Evolutionary conservation across 2,329 filamentous ascomycete genomes (phyloP).

Genomic region (Xylariaceae sp.): DNA sequence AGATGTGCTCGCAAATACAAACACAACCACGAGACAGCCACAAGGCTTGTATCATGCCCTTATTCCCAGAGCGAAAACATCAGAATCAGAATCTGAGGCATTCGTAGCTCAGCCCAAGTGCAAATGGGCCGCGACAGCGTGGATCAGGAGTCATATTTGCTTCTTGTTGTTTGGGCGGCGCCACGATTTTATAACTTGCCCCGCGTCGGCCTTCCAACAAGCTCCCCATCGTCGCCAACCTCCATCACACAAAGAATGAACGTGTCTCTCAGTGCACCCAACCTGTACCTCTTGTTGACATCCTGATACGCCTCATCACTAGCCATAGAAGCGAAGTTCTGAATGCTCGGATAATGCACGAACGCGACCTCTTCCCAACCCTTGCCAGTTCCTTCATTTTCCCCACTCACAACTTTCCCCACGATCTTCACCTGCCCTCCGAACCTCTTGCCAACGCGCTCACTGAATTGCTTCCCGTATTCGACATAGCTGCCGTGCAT

Average conservation of each 20-base stretch:
- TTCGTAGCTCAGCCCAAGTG: too few species aligned
- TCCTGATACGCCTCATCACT: constrained; percentile 25
- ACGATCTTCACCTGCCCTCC: constrained; percentile 62
- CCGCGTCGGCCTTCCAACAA: constrained; percentile 1
- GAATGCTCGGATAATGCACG: constrained; percentile 61
- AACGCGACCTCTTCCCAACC: constrained; percentile 64
- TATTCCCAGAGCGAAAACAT: too few species aligned
- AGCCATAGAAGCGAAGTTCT: constrained; percentile 57
- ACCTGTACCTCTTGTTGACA: constrained; percentile 21
- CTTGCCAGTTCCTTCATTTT: not conserved
- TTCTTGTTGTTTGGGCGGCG: too few species aligned
- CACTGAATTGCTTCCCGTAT: constrained; percentile 55
- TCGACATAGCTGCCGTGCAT: constrained; percentile 53
- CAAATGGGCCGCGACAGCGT: too few species aligned
- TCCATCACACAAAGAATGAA: constrained; percentile 27
- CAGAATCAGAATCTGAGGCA: too few species aligned
- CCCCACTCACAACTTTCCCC: constrained; percentile 47
- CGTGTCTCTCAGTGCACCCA: constrained; percentile 25
- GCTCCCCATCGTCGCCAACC: constrained; percentile 22
- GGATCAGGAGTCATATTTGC: too few species aligned
- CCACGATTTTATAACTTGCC: too few species aligned
- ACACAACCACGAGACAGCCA: too few species aligned
- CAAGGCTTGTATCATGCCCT: too few species aligned
- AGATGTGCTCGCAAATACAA: too few species aligned
- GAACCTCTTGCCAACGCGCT: constrained; percentile 47